A percentile compares a stretch with the other conserved stretches of the same genome.
Conservation (phyloP, 2,329 filamentous ascomycete genomes). For the Pyrenochaeta sp. region DNA sequence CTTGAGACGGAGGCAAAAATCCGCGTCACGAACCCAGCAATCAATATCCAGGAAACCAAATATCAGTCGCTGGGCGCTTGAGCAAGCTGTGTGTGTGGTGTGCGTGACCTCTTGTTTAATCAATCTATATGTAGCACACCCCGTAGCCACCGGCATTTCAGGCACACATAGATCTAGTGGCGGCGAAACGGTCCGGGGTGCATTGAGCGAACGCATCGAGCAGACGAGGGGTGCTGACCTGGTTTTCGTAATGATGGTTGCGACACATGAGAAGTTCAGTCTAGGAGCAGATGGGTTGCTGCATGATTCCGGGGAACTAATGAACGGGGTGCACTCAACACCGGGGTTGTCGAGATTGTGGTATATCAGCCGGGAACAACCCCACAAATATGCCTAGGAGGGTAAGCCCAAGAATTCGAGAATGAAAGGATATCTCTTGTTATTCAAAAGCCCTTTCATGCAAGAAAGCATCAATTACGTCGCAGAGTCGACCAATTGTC, state of each 20-base stretch:
- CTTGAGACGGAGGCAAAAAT: conserved; percentile 16
- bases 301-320: conserved; percentile 4
- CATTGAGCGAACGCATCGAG: conserved; percentile 7
- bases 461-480: no score
- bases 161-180: conserved; percentile 30
- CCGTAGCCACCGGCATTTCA: conserved; percentile 39
- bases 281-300: background rate
- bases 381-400: conserved; percentile 11
- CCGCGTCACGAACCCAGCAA: conserved; percentile 18
- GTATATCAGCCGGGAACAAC: conserved; percentile 19
- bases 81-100: conserved; percentile 12
- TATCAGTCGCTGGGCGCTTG: conserved; percentile 16
- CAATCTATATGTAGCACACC: conserved; percentile 42
- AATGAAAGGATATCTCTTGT: background rate
- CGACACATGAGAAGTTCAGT: conserved; percentile 5
- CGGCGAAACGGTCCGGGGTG: conserved; percentile 45
- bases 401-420: conserved; percentile 2
- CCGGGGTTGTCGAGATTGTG: conserved; percentile 16
- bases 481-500: no score
- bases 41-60: conserved; percentile 32
- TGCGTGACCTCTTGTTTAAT: conserved; percentile 41
- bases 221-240: conserved; percentile 7
- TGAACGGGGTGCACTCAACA: background rate
- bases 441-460: background rate
- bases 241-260: conserved; percentile 4